phyloP scores from a whole-genome alignment of 345 rosid genomes.

The Kandelia obovata region DNA sequence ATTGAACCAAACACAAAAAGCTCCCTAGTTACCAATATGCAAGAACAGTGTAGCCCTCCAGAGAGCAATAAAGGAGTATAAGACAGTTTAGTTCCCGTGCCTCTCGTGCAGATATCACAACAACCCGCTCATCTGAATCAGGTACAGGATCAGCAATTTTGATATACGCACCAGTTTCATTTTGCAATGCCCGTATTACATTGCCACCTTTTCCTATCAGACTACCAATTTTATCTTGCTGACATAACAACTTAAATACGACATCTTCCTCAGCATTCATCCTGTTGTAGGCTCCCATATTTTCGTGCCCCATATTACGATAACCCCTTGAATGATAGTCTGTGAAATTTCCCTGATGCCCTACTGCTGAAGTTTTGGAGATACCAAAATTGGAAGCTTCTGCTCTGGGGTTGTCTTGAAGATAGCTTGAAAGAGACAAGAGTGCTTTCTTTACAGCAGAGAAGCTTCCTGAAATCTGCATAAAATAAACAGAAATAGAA shows the following conservation, averaged over 20 bases:
- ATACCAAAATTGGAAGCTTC: constrained; percentile 24
- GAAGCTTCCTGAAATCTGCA: constrained; percentile 57
- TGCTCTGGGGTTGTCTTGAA: constrained; percentile 47
- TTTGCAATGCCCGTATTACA: constrained; percentile 50
- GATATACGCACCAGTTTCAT: constrained; percentile 72
- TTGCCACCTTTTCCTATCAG: constrained; percentile 84
- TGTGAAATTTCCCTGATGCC: constrained; percentile 40
- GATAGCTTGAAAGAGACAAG: constrained; percentile 40
- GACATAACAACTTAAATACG: constrained; percentile 58
- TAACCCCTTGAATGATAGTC: constrained; percentile 53
- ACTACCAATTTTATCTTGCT: constrained; percentile 69
- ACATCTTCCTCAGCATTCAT: constrained; percentile 58
- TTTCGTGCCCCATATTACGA: constrained; percentile 49
- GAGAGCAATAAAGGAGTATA: constrained; percentile 20
- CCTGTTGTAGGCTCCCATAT: constrained; percentile 43
- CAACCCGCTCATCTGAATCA: constrained; percentile 63
- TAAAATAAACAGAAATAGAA: constrained; percentile 1
- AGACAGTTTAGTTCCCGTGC: constrained; percentile 31
- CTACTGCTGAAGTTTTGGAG: constrained; percentile 19
- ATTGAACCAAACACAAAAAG: constrained; percentile 5
- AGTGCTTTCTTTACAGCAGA: constrained; percentile 59
- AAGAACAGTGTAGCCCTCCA: constrained; percentile 18
- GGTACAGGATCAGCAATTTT: constrained; percentile 55
- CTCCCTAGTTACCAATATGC: constrained; percentile 21
- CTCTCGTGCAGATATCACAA: constrained; percentile 75